Evolutionary conservation across 2,329 filamentous ascomycete species (phyloP), one percentile per base, ranked within the genome.

Genomic region (Hypoxylon sp.): DNA sequence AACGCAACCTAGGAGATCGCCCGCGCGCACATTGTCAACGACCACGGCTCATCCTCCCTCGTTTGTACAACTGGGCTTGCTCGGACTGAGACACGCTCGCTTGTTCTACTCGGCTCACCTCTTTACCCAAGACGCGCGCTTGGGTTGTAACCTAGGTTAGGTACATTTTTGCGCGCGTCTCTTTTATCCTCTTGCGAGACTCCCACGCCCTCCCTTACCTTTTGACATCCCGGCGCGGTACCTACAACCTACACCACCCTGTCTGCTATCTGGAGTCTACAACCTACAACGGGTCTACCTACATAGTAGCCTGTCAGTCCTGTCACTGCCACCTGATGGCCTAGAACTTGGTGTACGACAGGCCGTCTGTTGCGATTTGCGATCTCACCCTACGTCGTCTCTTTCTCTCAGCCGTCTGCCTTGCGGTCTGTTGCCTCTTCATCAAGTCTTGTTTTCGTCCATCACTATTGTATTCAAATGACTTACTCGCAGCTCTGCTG

Each of bases 91-190:
- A 73, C 67, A 70, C 68, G 68, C 68, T 72, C 67, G 65, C 67
- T 70, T 71, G 65, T 65, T 70, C 70, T 68, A 54, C 58, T 62
- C 65, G 69, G 67, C 65, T 72, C 61, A 50, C 62, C 67, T 55
- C 68, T 51, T 53, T 41, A 46, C 24, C 60, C 64, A 73, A 77
- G 73, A 76, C 76, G 75, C 76, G 77, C 76, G 77, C 76, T 76
- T 78, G 76, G 56, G 56, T 62, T 37, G 46, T 65, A n/a, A n/a
- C n/a, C n/a, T n/a, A n/a, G n/a, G n/a, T n/a, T n/a, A n/a, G n/a
- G n/a, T n/a, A 63, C 67, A 57, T 63, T 59, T 70, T 73, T 70
- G 72, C 71, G 72, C 71, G 72, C 68, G 68, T 74, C 72, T 74
- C 72, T 69, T 41, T 50, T 57, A 64, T 48, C 69, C 70, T 71